Evolutionary conservation across 177 flowering plant genomes (phyloP), one percentile per base, ranked within the genome.

Genomic region (Vitis hybrid): DNA sequence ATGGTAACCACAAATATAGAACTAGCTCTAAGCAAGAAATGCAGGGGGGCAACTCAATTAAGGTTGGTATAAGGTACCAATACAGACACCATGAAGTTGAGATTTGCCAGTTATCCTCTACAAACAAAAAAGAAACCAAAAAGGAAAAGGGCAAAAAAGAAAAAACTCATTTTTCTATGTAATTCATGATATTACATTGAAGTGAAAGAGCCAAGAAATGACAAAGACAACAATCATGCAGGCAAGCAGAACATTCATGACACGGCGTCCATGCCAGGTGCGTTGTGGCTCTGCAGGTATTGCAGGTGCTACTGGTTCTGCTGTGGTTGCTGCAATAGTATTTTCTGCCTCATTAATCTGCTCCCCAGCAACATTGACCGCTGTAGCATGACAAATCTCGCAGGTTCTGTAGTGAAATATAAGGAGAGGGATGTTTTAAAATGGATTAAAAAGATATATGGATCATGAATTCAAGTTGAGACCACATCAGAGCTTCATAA

Each of bases 341-440:
- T 15, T 55, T 17, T 40, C 52, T 40, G 77, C 51, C 71, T 76
- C 80, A 35, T 57, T 59, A 11, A 19, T 46, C 50, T 73, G 77
- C 59, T 73, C 73, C 52, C 80, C 78, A 55, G 77, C 82, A 63
- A 88, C 72, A 68, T 82, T 84, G 51, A 66, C 61, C 13, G 90
- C 91, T 67, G 77, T 72, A 6, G 85, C 58, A 54, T 88, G 84
- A 74, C 91, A 88, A 19, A 88, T 84, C 80, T 88, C 91, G 65
- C 91, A 88, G 54, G 76, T 86, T 70, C 91, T 88, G 84, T 46
- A 73, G 64, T 35, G 46, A 35, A 35, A 35, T 6, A 35, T 35
- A 35, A 35, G 46, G 46, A 35, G 6, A 35, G 46, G 46, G 46
- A 6, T 35, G 6, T 35, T 35, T 35, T 35, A 5, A 35, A 5